Base-by-base conservation (phyloP, 768 basidiomycete species). In the Collybia mongolica region DNA sequence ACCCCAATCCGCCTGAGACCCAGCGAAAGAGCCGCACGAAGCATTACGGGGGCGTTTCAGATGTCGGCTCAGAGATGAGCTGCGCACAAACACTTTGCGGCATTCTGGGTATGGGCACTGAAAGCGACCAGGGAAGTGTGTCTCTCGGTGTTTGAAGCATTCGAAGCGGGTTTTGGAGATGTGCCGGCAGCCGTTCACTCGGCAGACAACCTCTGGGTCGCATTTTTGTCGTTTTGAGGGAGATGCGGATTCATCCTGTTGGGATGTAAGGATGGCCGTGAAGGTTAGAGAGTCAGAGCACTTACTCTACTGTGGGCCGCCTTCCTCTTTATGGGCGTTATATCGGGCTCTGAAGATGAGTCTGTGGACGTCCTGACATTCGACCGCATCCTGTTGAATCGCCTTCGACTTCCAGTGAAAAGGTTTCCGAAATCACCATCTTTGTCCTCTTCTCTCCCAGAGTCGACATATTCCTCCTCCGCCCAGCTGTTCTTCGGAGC, bases 91-190 rank as follows among this genome's bases (percentile, higher is more conserved):
- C 22, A 56, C 24, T 23, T 52, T 54, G 19, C 41, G 44, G 44
- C 60, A 61, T 9, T 49, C 18, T 2, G 54, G 51, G 20, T 57
- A 43, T 17, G 60, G 60, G 46, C 60, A 61, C 37, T 41, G 51
- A 28, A 59, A 61, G 41, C 60, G 55, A 14, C 54, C 54, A 4
- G 58, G 54, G 40, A 61, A 61, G 26, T 61, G 60, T 14, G 60
- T 61, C 39, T 61, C 60, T 20, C 60, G 58, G 44, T 61, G 60
- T 32, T 61, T 61, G 39, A 50, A 52, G 48, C 60, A 57, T 24
- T 61, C 60, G 29, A 54, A 57, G 22, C 46, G 50, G 7, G 60
- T 59, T 42, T 55, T 54, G 48, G 58, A 53, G 29, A 59, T 32
- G 44, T 61, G 58, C 11, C 54, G 47, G 41, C 60, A 61, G 11